phyloP scores from a whole-genome alignment of 495 filamentous ascomycete genomes.

The Parathielavia appendiculata region DNA sequence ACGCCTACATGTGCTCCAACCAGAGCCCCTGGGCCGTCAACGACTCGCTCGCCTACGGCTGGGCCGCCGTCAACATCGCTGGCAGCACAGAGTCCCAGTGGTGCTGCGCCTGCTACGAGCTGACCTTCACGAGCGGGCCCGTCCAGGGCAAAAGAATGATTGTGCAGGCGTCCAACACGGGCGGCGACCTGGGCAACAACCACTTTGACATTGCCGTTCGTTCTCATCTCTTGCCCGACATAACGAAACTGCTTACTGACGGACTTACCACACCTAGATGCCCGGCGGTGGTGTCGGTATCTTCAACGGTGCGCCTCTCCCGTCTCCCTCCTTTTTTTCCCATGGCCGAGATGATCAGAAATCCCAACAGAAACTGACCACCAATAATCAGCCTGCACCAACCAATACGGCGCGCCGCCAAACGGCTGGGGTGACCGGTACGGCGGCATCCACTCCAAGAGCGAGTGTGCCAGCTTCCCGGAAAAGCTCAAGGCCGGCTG shows the following conservation, averaged over 20 bases:
- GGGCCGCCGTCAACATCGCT: slow-evolving; percentile 54
- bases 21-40: slow-evolving; percentile 60
- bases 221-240: slow-evolving; percentile 5
- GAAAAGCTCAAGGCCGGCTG: slow-evolving; percentile 55
- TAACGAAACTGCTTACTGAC: background rate
- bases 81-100: slow-evolving; percentile 51
- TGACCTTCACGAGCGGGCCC: slow-evolving; percentile 57
- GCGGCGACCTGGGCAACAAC: slow-evolving; percentile 52
- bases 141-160: slow-evolving; percentile 58
- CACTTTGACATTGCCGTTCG: slow-evolving; percentile 58
- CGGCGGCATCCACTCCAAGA: slow-evolving; percentile 51
- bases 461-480: slow-evolving; percentile 53
- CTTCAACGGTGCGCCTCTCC: slow-evolving; percentile 45
- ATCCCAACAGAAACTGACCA: slow-evolving; percentile 28
- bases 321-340: background rate
- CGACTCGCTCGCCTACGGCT: slow-evolving; percentile 55
- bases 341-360: background rate
- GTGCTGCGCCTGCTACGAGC: slow-evolving; percentile 66
- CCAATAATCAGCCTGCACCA: slow-evolving; percentile 42
- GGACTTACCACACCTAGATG: slow-evolving; percentile 40
- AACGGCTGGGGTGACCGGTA: slow-evolving; percentile 59
- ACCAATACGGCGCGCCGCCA: slow-evolving; percentile 54
- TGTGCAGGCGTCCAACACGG: slow-evolving; percentile 64
- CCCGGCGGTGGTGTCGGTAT: slow-evolving; percentile 62
- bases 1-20: slow-evolving; percentile 58